Evolutionary conservation across 2,329 filamentous ascomycete genomes (phyloP).

Genomic region (Calonectria henricotiae): DNA sequence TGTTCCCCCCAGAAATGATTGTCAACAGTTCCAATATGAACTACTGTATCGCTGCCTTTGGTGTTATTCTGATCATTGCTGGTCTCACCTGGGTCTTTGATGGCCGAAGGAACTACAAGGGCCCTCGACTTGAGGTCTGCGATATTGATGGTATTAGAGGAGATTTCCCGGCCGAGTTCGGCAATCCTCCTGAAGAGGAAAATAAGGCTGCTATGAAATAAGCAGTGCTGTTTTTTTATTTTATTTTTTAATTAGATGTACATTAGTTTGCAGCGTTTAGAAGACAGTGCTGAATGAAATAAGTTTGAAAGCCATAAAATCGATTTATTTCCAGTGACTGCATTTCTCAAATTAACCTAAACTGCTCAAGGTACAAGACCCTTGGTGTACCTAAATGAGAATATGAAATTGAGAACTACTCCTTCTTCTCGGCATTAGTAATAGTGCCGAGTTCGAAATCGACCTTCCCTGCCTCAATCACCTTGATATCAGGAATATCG

Average conservation of each 20-base stretch:
- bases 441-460: not conserved
- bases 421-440: not conserved
- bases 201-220: conserved; percentile 32
- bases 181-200: conserved; percentile 27
- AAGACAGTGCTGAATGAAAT: conserved; percentile 20
- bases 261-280: conserved; percentile 15
- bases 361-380: too few species aligned
- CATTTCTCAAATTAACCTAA: too few species aligned
- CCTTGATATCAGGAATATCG: not conserved
- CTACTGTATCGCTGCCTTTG: conserved; percentile 67
- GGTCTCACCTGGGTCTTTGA: conserved; percentile 65
- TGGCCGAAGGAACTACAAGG: conserved; percentile 66
- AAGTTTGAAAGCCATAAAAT: conserved; percentile 8
- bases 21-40: conserved; percentile 80
- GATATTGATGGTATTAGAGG: conserved; percentile 33
- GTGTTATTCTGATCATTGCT: conserved; percentile 65
- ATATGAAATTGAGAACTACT: not conserved
- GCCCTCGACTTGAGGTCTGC: conserved; percentile 52
- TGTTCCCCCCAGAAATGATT: conserved; percentile 80
- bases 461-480: conserved; percentile 1
- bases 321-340: not conserved
- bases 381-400: not conserved
- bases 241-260: conserved; percentile 9
- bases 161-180: conserved; percentile 23
- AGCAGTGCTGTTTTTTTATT: not conserved